A percentile compares a stretch with the other conserved stretches of the same genome.
phyloP scores from a whole-genome alignment of 169 alveolate genomes.

The Eimeria falciformis region DNA sequence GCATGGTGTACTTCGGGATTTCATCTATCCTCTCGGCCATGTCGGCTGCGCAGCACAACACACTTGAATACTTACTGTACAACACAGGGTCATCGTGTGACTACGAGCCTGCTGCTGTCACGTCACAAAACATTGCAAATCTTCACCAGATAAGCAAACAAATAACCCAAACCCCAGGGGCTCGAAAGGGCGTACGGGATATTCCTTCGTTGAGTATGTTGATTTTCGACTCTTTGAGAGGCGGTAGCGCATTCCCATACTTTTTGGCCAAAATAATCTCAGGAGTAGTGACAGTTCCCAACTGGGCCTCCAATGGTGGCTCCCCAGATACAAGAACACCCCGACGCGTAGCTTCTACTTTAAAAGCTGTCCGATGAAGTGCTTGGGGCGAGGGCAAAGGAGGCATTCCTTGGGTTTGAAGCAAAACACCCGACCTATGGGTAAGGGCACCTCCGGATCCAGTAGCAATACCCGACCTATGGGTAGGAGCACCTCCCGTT shows the following conservation, averaged over 20 bases:
- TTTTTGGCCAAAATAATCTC: constrained; percentile 37
- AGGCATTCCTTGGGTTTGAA: background rate
- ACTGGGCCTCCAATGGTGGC: constrained; percentile 9
- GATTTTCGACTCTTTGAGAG: background rate
- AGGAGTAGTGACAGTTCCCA: constrained; percentile 37
- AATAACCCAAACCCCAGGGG: too few species aligned
- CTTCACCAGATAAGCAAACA: too few species aligned
- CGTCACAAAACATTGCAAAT: too few species aligned
- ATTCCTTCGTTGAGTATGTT: constrained; percentile 40
- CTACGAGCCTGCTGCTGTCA: too few species aligned
- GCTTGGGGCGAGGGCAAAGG: background rate
- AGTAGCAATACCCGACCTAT: too few species aligned
- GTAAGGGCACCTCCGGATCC: too few species aligned
- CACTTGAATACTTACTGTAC: too few species aligned
- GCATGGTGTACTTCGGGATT: constrained; percentile 34
- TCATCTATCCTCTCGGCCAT: constrained; percentile 20
- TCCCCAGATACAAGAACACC: constrained; percentile 37
- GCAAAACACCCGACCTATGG: too few species aligned
- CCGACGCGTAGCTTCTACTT: constrained; percentile 18
- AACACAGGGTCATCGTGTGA: too few species aligned
- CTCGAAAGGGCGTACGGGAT: background rate
- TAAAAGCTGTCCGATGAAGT: background rate
- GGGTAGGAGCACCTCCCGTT: too few species aligned
- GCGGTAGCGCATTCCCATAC: constrained; percentile 35
- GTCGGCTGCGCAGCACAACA: background rate